Base-by-base conservation (phyloP, 108 stramenopile species). In the Fragilaria crotonensis region DNA sequence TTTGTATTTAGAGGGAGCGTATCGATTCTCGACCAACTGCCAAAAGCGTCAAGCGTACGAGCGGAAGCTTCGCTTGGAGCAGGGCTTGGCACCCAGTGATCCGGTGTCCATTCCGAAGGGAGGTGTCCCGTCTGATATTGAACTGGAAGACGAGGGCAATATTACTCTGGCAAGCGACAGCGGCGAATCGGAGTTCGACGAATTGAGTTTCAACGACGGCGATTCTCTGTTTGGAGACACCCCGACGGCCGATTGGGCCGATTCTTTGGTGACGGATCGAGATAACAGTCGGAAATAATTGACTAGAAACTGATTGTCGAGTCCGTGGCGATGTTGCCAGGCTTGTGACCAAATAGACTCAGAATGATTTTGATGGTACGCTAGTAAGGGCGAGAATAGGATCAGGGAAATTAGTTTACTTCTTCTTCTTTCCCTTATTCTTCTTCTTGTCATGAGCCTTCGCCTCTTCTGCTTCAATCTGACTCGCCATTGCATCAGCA, bases 401-500 rank as follows among this genome's bases (percentile, higher is more conserved):
- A n/a, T n/a, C n/a, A n/a, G n/a, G n/a, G n/a, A n/a, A n/a, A n/a
- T n/a, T n/a, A n/a, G n/a, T n/a, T n/a, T 74, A 74, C 52, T 71
- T 83, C 67, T 81, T 83, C 5, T 71, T 75, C 31, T 83, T 81
- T 28, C 71, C 77, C 57, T 73, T 78, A 52, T 85, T 83, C 56
- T 79, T 76, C 48, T 63, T 77, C 44, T 71, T 81, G 19, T 66
- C 73, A 21, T 65, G 67, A 47, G 54, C 78, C 32, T 71, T 76
- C 18, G 63, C 80, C 60, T 87, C 64, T 26, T 76, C 84, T 17
- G 84, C 86, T 46, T 69, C 70, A 7, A 89, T 75, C 44, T 83
- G 66, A 26, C 65, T 63, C 28, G 87, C 91, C 27, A 89, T 75
- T 0, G 80, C 84, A 44, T 85, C 73, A 19, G 87, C 91, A 9